These are phyloP conservation scores for Aphanomyces cochlioides DNA, from an alignment of 352 stramenopile genomes.

Conservation along the genomic window DNA sequence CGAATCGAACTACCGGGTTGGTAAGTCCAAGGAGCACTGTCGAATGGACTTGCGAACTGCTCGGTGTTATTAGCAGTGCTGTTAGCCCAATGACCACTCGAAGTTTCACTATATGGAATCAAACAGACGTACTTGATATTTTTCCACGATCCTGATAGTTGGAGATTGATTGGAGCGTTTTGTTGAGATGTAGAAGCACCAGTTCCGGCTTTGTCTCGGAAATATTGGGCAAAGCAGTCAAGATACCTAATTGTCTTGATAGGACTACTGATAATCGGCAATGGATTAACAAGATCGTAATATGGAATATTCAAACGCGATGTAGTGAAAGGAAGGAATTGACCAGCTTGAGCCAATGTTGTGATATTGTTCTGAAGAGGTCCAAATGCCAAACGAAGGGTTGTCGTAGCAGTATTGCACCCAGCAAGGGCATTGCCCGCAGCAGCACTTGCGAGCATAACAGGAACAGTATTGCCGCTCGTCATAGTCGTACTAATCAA, in stretches of 20 bases:
- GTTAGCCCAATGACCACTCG: slow-evolving; percentile 7
- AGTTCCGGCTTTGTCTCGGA: slow-evolving; percentile 30
- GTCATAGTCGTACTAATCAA: slow-evolving; percentile 27
- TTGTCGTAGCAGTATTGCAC: slow-evolving; percentile 6
- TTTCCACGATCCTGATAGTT: slow-evolving; percentile 29
- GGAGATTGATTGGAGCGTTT: slow-evolving; percentile 32
- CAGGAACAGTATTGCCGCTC: slow-evolving; percentile 29
- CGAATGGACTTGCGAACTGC: slow-evolving; percentile 33
- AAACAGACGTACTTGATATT: slow-evolving; percentile 34
- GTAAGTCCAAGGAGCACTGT: slow-evolving; percentile 33
- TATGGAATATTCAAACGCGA: slow-evolving; percentile 35
- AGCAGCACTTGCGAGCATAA: slow-evolving; percentile 28
- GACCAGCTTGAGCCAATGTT: background rate
- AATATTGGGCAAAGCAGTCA: slow-evolving; percentile 34
- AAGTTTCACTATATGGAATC: slow-evolving; percentile 31
- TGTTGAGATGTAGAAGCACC: slow-evolving; percentile 28
- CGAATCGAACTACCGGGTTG: slow-evolving; percentile 29
- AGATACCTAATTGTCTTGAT: slow-evolving; percentile 34
- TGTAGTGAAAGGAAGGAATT: slow-evolving; percentile 27
- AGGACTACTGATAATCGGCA: slow-evolving; percentile 32
- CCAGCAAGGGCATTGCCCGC: slow-evolving; percentile 25
- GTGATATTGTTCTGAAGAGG: slow-evolving; percentile 27
- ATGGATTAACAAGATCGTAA: slow-evolving; percentile 36
- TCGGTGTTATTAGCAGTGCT: slow-evolving; percentile 6
- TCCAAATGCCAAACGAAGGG: slow-evolving; percentile 27